Base-by-base conservation (phyloP, 2,329 filamentous ascomycete species). In the Emergomyces pasteurianus region DNA sequence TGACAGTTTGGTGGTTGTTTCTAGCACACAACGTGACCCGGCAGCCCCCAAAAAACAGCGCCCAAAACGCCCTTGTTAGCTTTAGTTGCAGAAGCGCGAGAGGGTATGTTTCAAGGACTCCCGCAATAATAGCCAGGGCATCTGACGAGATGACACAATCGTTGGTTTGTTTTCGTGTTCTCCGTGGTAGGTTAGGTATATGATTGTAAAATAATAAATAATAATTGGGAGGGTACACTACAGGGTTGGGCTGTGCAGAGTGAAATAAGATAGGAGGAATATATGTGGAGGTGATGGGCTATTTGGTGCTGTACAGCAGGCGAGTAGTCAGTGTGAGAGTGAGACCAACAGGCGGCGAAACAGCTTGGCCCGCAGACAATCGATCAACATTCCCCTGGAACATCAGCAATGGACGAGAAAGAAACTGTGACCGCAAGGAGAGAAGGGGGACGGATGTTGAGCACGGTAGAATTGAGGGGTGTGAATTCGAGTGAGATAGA, bases 291-390 rank as follows among this genome's bases (percentile, higher is more conserved):
- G 54, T 31, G 36, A n/a, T n/a, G n/a, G 23, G 40, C 26, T 42
- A 28, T 21, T 40, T 26, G 54, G 36, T 42, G 26, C 23, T 23
- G 38, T 26, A 21, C 36, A 40, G 52, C 1, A 10, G 10, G 36
- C 40, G 23, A 31, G 26, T 34, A 38, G 52, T 54, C 54, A 57
- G 54, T 68, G 66, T 68, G 67, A 71, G 68, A 71, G 66, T 68
- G 67, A 71, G 68, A 71, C 67, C 67, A 68, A 69, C 67, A 70
- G 66, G 68, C 69, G 70, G 71, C 69, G 70, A 66, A 72, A 69
- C 67, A 69, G 63, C 65, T 67, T 69, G 67, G 66, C 65, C 65
- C 66, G 67, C 66, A 70, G 62, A 64, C 34, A 59, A 53, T 59
- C 21, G 58, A 52, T 49, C 58, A 54, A 42, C 60, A 61, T 58